A percentile compares a stretch with the other conserved stretches of the same genome.
phyloP scores from a whole-genome alignment of 2,329 filamentous ascomycete genomes.

The Pseudogymnoascus sp. region DNA sequence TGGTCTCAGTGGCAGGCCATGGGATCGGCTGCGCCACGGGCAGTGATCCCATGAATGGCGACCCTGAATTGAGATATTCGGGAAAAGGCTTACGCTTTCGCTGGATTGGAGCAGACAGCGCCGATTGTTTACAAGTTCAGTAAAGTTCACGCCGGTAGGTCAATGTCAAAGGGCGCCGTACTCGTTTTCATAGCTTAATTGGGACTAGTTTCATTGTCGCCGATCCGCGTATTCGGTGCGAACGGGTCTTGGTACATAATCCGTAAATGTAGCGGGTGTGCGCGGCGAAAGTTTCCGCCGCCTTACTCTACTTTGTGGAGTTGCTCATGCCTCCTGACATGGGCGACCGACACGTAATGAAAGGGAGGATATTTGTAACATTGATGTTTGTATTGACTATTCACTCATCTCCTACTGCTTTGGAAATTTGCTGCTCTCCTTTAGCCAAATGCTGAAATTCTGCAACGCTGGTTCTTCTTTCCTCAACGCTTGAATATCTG shows the following conservation, averaged over 20 bases:
- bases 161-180: not conserved
- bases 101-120: not conserved
- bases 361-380: too few species aligned
- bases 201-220: not conserved
- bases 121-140: not conserved
- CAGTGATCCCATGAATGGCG: not conserved
- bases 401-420: not conserved
- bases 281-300: not conserved
- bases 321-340: not conserved
- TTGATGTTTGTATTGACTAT: too few species aligned
- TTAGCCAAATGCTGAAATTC: constrained; percentile 17
- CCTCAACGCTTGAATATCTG: constrained; percentile 23
- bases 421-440: constrained; percentile 13
- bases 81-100: not conserved
- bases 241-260: not conserved
- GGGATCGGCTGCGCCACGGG: not conserved
- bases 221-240: not conserved
- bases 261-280: not conserved
- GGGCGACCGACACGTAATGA: too few species aligned
- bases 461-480: constrained; percentile 16
- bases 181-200: not conserved
- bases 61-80: not conserved
- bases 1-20: not conserved
- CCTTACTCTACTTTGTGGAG: not conserved
- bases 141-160: not conserved